Conservation (phyloP, 2,329 filamentous ascomycete species). For the Sclerotinia minor region DNA sequence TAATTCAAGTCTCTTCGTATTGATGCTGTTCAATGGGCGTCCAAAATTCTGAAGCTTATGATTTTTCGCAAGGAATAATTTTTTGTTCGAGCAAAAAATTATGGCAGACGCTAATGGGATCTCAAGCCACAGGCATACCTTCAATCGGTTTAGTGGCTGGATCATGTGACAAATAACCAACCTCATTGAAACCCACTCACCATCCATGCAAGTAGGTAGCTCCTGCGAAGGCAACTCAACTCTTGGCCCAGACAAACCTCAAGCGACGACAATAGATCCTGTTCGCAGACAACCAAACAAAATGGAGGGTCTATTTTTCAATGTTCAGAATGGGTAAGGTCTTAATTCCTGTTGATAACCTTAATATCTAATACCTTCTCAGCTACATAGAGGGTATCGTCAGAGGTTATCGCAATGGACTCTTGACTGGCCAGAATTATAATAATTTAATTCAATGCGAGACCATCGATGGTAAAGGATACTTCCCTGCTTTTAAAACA, state of each 20-base stretch:
- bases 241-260: conserved; percentile 24
- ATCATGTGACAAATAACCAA: conserved; percentile 26
- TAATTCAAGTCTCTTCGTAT: conserved; percentile 24
- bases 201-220: conserved; percentile 19
- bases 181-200: conserved; percentile 4
- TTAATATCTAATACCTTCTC: conserved; percentile 31
- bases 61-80: conserved; percentile 34
- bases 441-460: conserved; percentile 96
- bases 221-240: conserved; percentile 24
- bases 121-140: conserved; percentile 8
- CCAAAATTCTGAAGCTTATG: conserved; percentile 28
- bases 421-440: conserved; percentile 89
- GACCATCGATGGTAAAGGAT: conserved; percentile 79
- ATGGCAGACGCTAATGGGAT: conserved; percentile 29
- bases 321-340: conserved; percentile 84
- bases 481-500: background rate
- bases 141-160: conserved; percentile 13
- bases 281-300: conserved; percentile 35
- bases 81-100: conserved; percentile 27
- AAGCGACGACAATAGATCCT: conserved; percentile 26
- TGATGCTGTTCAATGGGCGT: conserved; percentile 25
- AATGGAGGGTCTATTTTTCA: conserved; percentile 94
- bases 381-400: conserved; percentile 98
- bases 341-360: conserved; percentile 24
- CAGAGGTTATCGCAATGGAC: conserved; percentile 90